Conservation (phyloP, 2,329 filamentous ascomycete species). For the Nemania sp. region DNA sequence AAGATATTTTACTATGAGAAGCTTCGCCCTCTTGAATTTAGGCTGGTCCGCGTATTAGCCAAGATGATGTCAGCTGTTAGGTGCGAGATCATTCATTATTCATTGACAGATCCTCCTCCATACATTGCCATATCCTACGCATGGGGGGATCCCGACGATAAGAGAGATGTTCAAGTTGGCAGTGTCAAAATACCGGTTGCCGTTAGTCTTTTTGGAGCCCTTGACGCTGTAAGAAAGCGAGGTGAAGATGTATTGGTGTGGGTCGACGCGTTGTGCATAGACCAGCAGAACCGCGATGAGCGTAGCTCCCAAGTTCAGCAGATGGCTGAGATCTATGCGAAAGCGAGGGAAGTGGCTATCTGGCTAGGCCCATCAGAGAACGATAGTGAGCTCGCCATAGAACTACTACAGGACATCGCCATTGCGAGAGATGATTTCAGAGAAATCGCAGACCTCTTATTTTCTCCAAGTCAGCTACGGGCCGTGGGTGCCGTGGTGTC, state of each 20-base stretch:
- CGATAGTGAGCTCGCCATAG: slow-evolving; percentile 22
- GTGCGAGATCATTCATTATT: too few relatives aligned
- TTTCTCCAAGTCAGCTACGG: not conserved
- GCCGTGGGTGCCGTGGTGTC: slow-evolving; percentile 34
- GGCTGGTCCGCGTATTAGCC: too few relatives aligned
- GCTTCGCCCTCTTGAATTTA: too few relatives aligned
- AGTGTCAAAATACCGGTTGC: too few relatives aligned
- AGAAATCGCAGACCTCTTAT: slow-evolving; percentile 24
- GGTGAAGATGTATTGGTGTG: slow-evolving; percentile 26
- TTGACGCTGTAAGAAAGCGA: too few relatives aligned
- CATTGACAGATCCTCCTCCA: too few relatives aligned
- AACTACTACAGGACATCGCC: slow-evolving; percentile 20
- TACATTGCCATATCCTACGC: too few relatives aligned
- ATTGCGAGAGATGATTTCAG: not conserved
- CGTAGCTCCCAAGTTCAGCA: slow-evolving; percentile 22
- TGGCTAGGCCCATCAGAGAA: slow-evolving; percentile 32
- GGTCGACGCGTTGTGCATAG: slow-evolving; percentile 40
- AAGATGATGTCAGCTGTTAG: too few relatives aligned
- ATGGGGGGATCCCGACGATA: too few relatives aligned
- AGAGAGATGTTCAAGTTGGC: too few relatives aligned
- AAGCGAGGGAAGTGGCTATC: slow-evolving; percentile 26
- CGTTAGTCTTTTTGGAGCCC: too few relatives aligned
- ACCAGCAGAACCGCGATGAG: slow-evolving; percentile 28
- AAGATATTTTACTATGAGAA: too few relatives aligned
- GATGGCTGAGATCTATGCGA: slow-evolving; percentile 30